Conservation (phyloP, 768 basidiomycete genomes). For the Boletus tylopilopsis region DNA sequence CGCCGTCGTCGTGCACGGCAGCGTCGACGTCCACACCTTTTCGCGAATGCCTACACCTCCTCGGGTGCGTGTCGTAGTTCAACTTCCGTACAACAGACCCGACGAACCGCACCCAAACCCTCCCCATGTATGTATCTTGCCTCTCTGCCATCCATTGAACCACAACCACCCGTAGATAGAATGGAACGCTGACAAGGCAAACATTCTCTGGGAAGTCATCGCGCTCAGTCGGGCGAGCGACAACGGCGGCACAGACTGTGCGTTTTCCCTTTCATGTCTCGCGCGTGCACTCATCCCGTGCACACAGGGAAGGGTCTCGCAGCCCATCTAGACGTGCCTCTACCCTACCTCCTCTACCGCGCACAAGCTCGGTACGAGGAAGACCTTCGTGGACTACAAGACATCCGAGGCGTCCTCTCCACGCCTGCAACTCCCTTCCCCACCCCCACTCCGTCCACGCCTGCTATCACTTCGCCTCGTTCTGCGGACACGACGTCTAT, state of each 20-base stretch:
- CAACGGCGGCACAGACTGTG: constrained; percentile 76
- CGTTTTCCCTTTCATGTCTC: constrained; percentile 26
- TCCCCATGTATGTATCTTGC: constrained; percentile 51
- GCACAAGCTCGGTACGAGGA: constrained; percentile 83
- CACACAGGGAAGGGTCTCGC: constrained; percentile 77
- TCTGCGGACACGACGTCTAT: constrained; percentile 15
- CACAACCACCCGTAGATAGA: constrained; percentile 53
- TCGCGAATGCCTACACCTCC: constrained; percentile 25
- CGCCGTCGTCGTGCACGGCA: not conserved
- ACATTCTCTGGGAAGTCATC: constrained; percentile 84
- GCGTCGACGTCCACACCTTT: not conserved
- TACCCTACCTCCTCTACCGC: constrained; percentile 82
- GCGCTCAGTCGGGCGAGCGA: constrained; percentile 71
- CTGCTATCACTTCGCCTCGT: constrained; percentile 9
- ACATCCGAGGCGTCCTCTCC: constrained; percentile 55
- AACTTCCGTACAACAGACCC: constrained; percentile 75
- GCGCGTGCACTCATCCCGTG: not conserved
- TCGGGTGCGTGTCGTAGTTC: constrained; percentile 68
- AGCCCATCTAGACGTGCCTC: constrained; percentile 71
- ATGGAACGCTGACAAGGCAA: constrained; percentile 83
- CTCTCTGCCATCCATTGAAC: constrained; percentile 2
- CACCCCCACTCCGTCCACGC: constrained; percentile 11
- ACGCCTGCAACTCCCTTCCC: constrained; percentile 39
- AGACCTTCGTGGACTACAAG: constrained; percentile 75
- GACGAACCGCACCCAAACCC: constrained; percentile 66